Conservation (phyloP, 2,329 filamentous ascomycete species). For the Thyridium curvatum region DNA sequence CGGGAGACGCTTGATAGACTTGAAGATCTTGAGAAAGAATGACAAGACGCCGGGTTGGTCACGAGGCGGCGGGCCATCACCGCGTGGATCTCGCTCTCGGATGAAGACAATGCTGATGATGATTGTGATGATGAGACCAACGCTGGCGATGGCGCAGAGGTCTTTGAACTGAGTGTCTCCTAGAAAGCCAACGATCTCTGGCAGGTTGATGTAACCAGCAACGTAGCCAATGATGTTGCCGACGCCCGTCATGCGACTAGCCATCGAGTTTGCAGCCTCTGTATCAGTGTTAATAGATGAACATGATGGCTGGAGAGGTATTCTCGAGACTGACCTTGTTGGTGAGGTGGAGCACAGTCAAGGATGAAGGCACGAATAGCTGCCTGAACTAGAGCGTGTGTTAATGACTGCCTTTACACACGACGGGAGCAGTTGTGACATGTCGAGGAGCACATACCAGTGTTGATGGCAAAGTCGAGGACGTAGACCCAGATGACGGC, state of each 20-base stretch:
- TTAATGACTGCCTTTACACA: too few relatives aligned
- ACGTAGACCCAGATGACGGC: constrained; percentile 86
- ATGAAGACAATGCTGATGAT: constrained; percentile 63
- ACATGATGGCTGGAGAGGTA: not conserved
- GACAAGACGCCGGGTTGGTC: constrained; percentile 60
- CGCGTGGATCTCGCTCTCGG: constrained; percentile 72
- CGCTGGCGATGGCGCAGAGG: constrained; percentile 76
- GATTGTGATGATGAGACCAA: constrained; percentile 65
- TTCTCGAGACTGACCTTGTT: constrained; percentile 51
- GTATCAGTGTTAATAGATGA: constrained; percentile 6
- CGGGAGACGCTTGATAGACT: constrained; percentile 71
- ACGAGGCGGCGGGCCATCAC: constrained; percentile 56
- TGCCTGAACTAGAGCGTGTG: constrained; percentile 62
- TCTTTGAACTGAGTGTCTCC: constrained; percentile 90
- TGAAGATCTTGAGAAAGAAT: constrained; percentile 76
- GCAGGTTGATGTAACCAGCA: constrained; percentile 77
- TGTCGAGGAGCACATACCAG: constrained; percentile 44
- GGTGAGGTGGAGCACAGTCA: constrained; percentile 84
- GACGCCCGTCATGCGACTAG: constrained; percentile 75
- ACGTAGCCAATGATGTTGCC: constrained; percentile 90
- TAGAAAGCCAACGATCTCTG: constrained; percentile 68
- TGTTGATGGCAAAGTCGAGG: constrained; percentile 92
- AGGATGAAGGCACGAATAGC: constrained; percentile 88
- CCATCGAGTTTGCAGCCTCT: constrained; percentile 91
- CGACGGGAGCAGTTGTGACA: too few relatives aligned